These are phyloP conservation scores for Fraxinus greggii DNA, from an alignment of 305 asterid species.

Conservation along the genomic window DNA sequence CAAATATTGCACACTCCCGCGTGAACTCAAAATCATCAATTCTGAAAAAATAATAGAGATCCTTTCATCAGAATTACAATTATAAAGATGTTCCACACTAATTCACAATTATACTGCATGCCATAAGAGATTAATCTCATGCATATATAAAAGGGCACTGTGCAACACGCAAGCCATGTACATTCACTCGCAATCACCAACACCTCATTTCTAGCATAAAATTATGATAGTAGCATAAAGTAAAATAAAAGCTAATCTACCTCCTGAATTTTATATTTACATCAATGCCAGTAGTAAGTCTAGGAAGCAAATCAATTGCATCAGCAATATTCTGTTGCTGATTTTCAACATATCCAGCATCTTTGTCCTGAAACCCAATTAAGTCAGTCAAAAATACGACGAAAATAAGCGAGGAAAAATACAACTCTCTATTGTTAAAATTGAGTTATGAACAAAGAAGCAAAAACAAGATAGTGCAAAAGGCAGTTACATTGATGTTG, in stretches of 20 bases:
- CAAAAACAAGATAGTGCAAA: conserved; percentile 5
- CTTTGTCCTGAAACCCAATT: conserved; percentile 58
- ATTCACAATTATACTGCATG: conserved; percentile 7
- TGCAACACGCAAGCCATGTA: not conserved
- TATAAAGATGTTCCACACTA: not conserved
- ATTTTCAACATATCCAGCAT: conserved; percentile 73
- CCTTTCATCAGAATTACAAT: conserved; percentile 26
- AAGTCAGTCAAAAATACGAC: conserved; percentile 22
- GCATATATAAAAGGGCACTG: not conserved
- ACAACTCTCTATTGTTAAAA: conserved; percentile 10
- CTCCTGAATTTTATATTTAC: conserved; percentile 82
- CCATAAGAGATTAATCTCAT: not conserved
- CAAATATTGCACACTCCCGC: conserved; percentile 92
- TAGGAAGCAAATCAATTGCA: conserved; percentile 93
- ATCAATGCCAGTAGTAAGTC: conserved; percentile 95
- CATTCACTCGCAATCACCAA: not conserved
- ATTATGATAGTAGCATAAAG: conserved; percentile 1
- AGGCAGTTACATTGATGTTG: conserved; percentile 53
- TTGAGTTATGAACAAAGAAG: conserved; percentile 6
- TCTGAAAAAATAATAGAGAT: conserved; percentile 45
- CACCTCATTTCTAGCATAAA: conserved; percentile 8
- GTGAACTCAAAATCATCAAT: conserved; percentile 96
- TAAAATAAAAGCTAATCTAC: conserved; percentile 31
- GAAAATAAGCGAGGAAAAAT: conserved; percentile 26
- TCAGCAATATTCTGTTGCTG: conserved; percentile 87